These are phyloP conservation scores for Vanderwaltozyma polyspora DNA, from an alignment of 805 yeast species.

Conservation along the genomic window DNA sequence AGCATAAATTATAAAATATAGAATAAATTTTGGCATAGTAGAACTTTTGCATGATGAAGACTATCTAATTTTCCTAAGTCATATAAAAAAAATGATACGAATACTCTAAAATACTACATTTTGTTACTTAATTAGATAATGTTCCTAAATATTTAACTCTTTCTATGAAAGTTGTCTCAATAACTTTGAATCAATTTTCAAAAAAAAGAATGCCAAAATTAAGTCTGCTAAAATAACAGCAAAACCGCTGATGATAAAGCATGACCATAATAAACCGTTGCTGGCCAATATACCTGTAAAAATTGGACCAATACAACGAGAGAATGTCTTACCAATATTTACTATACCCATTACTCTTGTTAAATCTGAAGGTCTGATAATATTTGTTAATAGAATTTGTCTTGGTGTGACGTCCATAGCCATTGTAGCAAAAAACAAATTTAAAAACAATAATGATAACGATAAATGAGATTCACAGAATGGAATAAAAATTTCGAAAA, in stretches of 20 bases:
- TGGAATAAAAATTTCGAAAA: constrained; percentile 48
- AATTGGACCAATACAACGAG: constrained; percentile 71
- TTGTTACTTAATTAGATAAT: no score
- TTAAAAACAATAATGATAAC: constrained; percentile 39
- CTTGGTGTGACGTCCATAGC: constrained; percentile 92
- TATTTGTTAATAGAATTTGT: constrained; percentile 62
- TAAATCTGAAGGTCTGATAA: constrained; percentile 52
- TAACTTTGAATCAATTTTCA: constrained; percentile 27
- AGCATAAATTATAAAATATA: no score
- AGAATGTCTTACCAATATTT: constrained; percentile 76
- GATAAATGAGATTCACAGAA: constrained; percentile 28
- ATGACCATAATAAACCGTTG: constrained; percentile 33
- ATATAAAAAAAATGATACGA: no score
- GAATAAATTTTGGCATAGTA: no score
- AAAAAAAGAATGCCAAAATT: constrained; percentile 25
- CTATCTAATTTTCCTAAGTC: no score
- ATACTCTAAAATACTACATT: no score
- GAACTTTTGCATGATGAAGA: no score
- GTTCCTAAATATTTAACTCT: no score
- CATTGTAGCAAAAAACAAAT: constrained; percentile 49
- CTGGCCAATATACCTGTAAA: constrained; percentile 69
- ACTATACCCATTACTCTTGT: constrained; percentile 77
- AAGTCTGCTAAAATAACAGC: constrained; percentile 34
- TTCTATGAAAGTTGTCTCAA: no score
- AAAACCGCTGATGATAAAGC: constrained; percentile 42